phyloP scores from a whole-genome alignment of 495 filamentous ascomycete species.

The Chaetomium fimeti region DNA sequence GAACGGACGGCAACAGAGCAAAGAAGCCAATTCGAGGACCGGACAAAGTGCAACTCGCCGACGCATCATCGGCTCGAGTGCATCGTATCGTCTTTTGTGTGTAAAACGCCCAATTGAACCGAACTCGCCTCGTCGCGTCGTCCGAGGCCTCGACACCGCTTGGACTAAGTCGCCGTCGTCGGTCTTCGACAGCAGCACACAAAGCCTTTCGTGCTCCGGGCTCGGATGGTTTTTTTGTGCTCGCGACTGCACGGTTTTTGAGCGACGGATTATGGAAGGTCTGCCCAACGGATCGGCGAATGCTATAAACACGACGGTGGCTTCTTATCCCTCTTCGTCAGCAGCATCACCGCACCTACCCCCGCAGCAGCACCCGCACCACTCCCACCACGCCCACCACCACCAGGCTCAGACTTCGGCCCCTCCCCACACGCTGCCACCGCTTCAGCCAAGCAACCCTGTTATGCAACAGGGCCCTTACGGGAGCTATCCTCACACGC shows the following conservation, averaged over 20 bases:
- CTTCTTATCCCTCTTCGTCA: slow-evolving; percentile 38
- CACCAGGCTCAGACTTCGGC: slow-evolving; percentile 53
- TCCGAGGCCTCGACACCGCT: slow-evolving; percentile 13
- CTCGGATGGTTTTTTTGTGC: slow-evolving; percentile 39
- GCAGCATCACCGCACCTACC: slow-evolving; percentile 32
- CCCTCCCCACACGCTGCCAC: slow-evolving; percentile 68
- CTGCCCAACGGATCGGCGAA: slow-evolving; percentile 39
- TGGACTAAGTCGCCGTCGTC: not conserved
- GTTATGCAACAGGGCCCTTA: slow-evolving; percentile 58
- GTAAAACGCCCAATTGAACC: slow-evolving; percentile 11
- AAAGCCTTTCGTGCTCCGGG: slow-evolving; percentile 32
- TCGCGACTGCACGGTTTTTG: slow-evolving; percentile 30
- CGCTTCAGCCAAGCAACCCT: slow-evolving; percentile 62
- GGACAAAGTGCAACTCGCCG: slow-evolving; percentile 2
- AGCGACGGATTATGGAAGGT: slow-evolving; percentile 43
- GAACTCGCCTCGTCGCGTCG: slow-evolving; percentile 19
- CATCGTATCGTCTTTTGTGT: slow-evolving; percentile 19
- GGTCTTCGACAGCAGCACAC: slow-evolving; percentile 16
- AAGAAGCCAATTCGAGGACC: not conserved
- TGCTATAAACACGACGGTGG: slow-evolving; percentile 41
- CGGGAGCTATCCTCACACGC: slow-evolving; percentile 62
- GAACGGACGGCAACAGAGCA: not conserved
- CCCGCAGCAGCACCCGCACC: slow-evolving; percentile 15
- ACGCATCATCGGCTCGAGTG: slow-evolving; percentile 8
- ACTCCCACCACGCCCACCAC: slow-evolving; percentile 41